A percentile compares a stretch with the other conserved stretches of the same genome.
These are phyloP conservation scores for Penicillium sp. DNA, from an alignment of 2,329 filamentous ascomycete species.

Conservation along the genomic window DNA sequence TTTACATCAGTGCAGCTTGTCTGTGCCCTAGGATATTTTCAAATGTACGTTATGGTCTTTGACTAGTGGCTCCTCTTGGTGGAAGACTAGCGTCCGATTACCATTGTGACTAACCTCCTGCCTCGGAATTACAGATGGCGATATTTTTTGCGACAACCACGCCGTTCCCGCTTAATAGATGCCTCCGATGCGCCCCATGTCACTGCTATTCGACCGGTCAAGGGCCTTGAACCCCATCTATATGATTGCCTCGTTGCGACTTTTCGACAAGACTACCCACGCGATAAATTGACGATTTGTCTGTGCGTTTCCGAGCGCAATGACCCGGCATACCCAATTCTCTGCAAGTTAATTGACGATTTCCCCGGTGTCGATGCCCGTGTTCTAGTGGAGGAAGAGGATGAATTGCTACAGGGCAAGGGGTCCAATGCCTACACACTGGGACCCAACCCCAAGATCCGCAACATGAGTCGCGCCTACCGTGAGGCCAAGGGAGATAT, in stretches of 20 bases:
- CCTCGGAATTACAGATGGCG: slow-evolving; percentile 44
- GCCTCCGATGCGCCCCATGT: slow-evolving; percentile 62
- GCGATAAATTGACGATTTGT: slow-evolving; percentile 66
- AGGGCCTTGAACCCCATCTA: slow-evolving; percentile 80
- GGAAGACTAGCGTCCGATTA: slow-evolving; percentile 3
- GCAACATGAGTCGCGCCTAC: slow-evolving; percentile 92
- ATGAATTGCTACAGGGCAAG: slow-evolving; percentile 59
- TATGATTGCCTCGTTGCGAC: slow-evolving; percentile 89
- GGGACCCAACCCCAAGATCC: slow-evolving; percentile 96
- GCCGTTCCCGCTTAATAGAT: slow-evolving; percentile 38
- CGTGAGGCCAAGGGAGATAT: slow-evolving; percentile 80
- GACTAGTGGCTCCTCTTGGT: background rate
- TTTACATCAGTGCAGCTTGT: slow-evolving; percentile 52
- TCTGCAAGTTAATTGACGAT: slow-evolving; percentile 65
- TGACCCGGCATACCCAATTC: slow-evolving; percentile 71
- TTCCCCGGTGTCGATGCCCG: slow-evolving; percentile 66
- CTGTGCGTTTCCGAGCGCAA: slow-evolving; percentile 70
- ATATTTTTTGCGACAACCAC: slow-evolving; percentile 47
- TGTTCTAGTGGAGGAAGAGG: slow-evolving; percentile 75
- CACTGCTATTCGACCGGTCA: slow-evolving; percentile 87
- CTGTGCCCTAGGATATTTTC: slow-evolving; percentile 53
- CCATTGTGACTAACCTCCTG: slow-evolving; percentile 3
- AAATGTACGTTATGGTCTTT: slow-evolving; percentile 46
- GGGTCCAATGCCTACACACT: slow-evolving; percentile 53
- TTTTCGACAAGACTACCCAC: slow-evolving; percentile 75